phyloP scores from a whole-genome alignment of 2,329 filamentous ascomycete genomes.

The Onygena corvina region DNA sequence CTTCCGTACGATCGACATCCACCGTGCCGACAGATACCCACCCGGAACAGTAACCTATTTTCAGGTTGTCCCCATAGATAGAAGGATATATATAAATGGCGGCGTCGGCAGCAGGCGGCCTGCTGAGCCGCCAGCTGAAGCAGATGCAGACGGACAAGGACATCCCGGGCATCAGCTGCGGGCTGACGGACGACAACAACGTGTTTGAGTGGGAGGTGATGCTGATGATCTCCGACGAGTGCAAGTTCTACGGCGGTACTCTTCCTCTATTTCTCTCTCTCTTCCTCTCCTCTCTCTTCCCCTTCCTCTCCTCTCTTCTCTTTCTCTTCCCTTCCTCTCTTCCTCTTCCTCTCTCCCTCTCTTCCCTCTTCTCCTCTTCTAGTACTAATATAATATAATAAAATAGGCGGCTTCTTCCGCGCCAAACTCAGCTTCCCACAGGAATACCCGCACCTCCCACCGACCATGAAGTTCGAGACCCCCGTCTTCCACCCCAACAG shows the following conservation, averaged over 20 bases:
- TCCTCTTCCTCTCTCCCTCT: neutral
- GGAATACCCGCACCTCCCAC: conserved; percentile 77
- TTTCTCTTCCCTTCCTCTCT: neutral
- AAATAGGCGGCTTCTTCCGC: conserved; percentile 80
- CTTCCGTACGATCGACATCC: no score
- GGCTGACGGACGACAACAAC: conserved; percentile 63
- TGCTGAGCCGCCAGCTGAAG: conserved; percentile 78
- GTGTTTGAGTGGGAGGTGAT: conserved; percentile 98
- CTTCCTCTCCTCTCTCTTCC: no score
- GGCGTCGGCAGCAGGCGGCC: conserved; percentile 48
- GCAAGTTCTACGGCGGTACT: conserved; percentile 80
- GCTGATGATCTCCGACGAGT: conserved; percentile 94
- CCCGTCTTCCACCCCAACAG: conserved; percentile 91
- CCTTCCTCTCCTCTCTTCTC: neutral
- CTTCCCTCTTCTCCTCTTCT: no score
- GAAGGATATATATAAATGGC: conserved; percentile 25
- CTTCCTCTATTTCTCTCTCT: neutral
- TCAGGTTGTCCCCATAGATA: neutral
- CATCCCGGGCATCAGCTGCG: conserved; percentile 87
- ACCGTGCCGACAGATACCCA: no score
- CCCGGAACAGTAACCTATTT: no score
- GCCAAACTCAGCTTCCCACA: conserved; percentile 70
- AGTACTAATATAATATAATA: neutral
- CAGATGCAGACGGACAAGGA: conserved; percentile 87
- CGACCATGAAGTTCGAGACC: conserved; percentile 72